Conservation (phyloP, 495 filamentous ascomycete species). For the Friedmanniomyces simplex region DNA sequence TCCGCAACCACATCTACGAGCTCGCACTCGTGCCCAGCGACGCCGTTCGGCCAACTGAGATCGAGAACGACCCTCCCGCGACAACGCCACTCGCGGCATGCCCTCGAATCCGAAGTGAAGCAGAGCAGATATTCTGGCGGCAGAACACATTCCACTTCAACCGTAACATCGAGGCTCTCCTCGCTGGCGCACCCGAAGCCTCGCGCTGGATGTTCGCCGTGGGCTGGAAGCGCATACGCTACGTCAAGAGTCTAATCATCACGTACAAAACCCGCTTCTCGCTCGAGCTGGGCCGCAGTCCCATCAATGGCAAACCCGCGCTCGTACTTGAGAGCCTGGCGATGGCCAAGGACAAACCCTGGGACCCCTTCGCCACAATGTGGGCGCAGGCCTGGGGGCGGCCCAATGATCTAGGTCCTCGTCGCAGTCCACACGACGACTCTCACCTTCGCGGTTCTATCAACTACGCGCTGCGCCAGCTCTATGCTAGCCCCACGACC, state of each 20-base stretch:
- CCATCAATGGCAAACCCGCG: neutral
- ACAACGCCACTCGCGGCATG: neutral
- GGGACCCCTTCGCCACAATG: too few relatives aligned
- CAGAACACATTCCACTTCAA: neutral
- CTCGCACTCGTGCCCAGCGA: neutral
- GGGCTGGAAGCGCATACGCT: neutral
- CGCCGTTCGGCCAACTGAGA: neutral
- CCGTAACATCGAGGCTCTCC: neutral
- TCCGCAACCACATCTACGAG: neutral
- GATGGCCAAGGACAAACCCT: neutral
- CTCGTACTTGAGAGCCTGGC: neutral
- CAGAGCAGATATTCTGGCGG: neutral
- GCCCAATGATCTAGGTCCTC: neutral
- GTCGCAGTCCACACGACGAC: neutral
- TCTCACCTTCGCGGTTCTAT: neutral
- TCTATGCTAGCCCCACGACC: neutral
- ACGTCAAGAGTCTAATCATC: neutral
- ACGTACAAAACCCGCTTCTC: neutral
- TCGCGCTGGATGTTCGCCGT: neutral
- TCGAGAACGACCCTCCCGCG: neutral
- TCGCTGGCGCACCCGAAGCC: neutral
- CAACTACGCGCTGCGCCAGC: neutral
- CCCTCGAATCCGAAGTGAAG: neutral
- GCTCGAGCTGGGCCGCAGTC: neutral
- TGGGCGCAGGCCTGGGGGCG: too few relatives aligned